phyloP scores from a whole-genome alignment of 768 basidiomycete genomes.

The Dioszegia aurantiaca region DNA sequence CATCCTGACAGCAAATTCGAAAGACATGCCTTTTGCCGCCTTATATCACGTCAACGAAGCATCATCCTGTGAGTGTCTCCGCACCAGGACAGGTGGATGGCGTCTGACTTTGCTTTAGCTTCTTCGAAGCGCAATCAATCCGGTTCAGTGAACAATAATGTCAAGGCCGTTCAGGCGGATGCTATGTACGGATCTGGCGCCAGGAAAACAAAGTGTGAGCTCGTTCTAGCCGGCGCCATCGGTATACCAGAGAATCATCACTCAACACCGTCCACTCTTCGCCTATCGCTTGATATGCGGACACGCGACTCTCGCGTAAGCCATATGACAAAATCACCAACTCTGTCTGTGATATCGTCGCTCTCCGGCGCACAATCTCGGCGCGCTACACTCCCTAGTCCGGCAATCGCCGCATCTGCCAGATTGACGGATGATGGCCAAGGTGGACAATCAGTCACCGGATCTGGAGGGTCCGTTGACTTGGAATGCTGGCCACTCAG shows the following conservation, averaged over 20 bases:
- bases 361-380: conserved; percentile 15
- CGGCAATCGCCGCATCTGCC: neutral
- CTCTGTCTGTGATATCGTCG: conserved; percentile 35
- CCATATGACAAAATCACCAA: conserved; percentile 32
- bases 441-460: neutral
- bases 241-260: conserved; percentile 43
- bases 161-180: neutral
- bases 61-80: conserved; percentile 12
- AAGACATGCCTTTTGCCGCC: conserved; percentile 45
- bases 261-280: conserved; percentile 21
- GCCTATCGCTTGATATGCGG: conserved; percentile 8
- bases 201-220: conserved; percentile 15
- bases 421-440: conserved; percentile 11
- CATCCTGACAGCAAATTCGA: conserved; percentile 32
- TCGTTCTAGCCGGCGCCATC: conserved; percentile 37
- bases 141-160: conserved; percentile 11
- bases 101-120: too few relatives aligned
- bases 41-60: conserved; percentile 42
- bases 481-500: conserved; percentile 41
- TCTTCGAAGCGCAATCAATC: neutral
- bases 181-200: neutral
- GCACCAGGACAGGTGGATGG: neutral
- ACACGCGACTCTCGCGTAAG: neutral
- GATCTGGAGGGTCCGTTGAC: neutral
- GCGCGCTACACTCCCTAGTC: neutral